Percentiles rank a stretch among this genome's conserved stretches.
Evolutionary conservation across 129 eudicot genomes (phyloP).

Genomic region (Flaveria linearis): DNA sequence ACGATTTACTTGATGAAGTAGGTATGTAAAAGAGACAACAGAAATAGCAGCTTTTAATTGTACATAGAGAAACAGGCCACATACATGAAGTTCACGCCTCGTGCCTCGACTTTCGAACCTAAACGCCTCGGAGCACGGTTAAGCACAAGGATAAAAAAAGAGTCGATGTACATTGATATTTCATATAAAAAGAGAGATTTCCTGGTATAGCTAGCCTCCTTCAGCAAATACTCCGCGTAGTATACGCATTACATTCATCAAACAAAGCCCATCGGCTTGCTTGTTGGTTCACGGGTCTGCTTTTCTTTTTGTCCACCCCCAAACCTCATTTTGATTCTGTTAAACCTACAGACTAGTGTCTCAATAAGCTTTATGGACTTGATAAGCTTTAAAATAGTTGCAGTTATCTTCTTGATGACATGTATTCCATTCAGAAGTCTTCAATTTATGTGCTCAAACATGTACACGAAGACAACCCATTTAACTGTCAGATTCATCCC

Average conservation of each 20-base stretch:
- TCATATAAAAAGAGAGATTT: too few species aligned
- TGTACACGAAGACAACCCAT: neutral
- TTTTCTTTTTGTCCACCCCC: neutral
- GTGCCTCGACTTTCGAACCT: neutral
- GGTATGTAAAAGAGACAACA: neutral
- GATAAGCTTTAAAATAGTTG: neutral
- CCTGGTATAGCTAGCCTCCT: neutral
- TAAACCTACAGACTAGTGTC: neutral
- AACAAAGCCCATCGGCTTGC: neutral
- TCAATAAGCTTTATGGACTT: neutral
- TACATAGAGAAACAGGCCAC: neutral
- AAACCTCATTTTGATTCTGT: neutral
- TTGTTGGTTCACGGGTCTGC: neutral
- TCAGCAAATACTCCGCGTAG: neutral
- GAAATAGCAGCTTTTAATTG: neutral
- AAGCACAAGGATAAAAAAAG: neutral
- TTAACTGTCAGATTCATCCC: constrained; percentile 44
- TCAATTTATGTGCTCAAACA: neutral
- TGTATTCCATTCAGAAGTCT: neutral
- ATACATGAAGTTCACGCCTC: neutral
- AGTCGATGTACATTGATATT: too few species aligned
- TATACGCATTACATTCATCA: neutral
- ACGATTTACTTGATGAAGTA: neutral
- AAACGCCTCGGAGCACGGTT: neutral
- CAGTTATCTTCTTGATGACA: neutral